Base-by-base conservation (phyloP, 371 early-diverging fungal species). In the Mucor ambiguus region DNA sequence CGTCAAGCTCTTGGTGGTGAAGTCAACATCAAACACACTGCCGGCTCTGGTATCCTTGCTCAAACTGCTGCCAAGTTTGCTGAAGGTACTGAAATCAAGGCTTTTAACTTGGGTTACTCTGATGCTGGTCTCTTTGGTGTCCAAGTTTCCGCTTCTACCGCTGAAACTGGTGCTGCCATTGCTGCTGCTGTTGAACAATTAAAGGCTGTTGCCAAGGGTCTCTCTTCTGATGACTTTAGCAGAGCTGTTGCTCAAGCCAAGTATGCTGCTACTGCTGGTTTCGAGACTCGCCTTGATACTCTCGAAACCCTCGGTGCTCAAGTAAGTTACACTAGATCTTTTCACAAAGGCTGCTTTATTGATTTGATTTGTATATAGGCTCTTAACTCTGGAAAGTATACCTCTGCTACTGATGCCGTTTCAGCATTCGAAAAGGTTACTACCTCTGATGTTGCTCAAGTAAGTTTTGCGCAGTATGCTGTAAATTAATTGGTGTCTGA, bases 61-160 rank as follows among this genome's bases (percentile, higher is more conserved):
- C 81, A 85, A 63, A 82, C 90, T 44, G 87, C 93, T 59, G 76
- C 85, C 70, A 80, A 85, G 77, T 74, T 84, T 33, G 74, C 78
- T 37, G 64, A 75, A 58, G 85, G 79, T 68, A 77, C 90, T 60
- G 55, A 78, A 38, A 83, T 93, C 64, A 77, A 87, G 71, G 90
- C 96, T 48, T 96, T 98, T 85, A 89, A 91, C 80, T 78, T 88
- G 63, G 85, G 91, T 32, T 97, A 97, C 88, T 90, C 95, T 24
- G 97, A 97, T 81, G 93, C 96, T 63, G 96, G 95, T 69, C 85
- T 98, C 60, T 90, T 97, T 71, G 98, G 96, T 68, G 78, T 97
- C 66, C 81, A 90, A 61, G 86, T 90, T 33, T 80, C 89, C 48
- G 88, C 91, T 48, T 87, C 91, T 33, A 70, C 84, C 41, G 70